Evolutionary conservation across 2,329 filamentous ascomycete species (phyloP), one percentile per base, ranked within the genome.

Genomic region (Pestalotiopsis sp.): DNA sequence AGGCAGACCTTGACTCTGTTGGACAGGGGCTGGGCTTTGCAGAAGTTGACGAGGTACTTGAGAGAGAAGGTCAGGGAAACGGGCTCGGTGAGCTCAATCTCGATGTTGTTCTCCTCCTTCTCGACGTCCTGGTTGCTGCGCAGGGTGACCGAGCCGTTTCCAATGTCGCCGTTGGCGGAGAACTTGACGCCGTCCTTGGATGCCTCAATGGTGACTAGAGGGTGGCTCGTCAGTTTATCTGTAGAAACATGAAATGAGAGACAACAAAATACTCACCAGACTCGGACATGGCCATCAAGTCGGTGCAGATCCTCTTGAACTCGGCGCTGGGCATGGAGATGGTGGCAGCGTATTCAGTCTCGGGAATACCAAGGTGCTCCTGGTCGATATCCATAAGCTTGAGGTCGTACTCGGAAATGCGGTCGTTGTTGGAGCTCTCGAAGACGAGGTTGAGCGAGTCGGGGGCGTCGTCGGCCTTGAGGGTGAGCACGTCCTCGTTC

Each of bases 351-450:
- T 99, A 99, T 78, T 99, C 96, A n/a, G 97, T 99, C 77, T 99
- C 95, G 17, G 96, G 96, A 76, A 99, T 99, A 72, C 96, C 96
- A 83, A 99, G 86, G 82, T 99, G 96, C 88, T 99, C 96, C 86
- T 99, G 97, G 84, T 99, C 96, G 82, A 99, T 99, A 81, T 99
- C 96, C 96, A 99, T 99, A 81, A 99, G 91, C 89, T 99, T 99
- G 83, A 99, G 93, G 83, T 99, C 96, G 82, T 99, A 99, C 87
- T 99, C 97, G 89, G 93, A 97, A 79, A 99, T 89, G 74, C 96
- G 89, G 83, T 99, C 96, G 77, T 90, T 93, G 78, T 92, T 90
- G 73, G 89, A 86, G 86, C 91, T 97, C 90, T 99, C 97, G 80
- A 99, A 99, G 75, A 95, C 89, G 73, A 99, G 86, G 87, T 97